These are phyloP conservation scores for Erodium chrysanthum DNA, from an alignment of 441 rosid genomes.

Conservation along the genomic window DNA sequence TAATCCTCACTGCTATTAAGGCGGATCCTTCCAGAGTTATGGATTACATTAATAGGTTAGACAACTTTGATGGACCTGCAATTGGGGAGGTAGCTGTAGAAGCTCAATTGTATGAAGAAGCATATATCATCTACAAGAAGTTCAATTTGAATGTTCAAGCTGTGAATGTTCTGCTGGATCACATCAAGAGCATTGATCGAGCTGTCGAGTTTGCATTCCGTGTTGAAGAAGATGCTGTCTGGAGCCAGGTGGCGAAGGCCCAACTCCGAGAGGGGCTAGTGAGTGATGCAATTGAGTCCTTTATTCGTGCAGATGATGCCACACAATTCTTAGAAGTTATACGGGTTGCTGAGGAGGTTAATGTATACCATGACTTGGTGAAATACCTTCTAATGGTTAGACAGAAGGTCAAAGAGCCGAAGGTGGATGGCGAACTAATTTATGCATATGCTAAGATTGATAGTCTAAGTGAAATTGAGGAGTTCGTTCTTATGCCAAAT, in stretches of 20 bases:
- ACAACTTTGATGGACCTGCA: conserved; percentile 99
- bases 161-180: conserved; percentile 77
- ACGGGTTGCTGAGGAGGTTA: conserved; percentile 68
- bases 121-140: conserved; percentile 88
- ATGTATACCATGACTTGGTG: conserved; percentile 93
- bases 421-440: conserved; percentile 96
- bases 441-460: conserved; percentile 99
- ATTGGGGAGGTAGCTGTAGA: conserved; percentile 98
- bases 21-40: conserved; percentile 98
- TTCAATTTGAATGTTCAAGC: conserved; percentile 96
- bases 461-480: conserved; percentile 85
- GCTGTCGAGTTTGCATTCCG: conserved; percentile 98
- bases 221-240: conserved; percentile 93
- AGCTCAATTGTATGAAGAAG: conserved; percentile 83
- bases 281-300: conserved; percentile 94
- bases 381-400: conserved; percentile 94
- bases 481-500: conserved; percentile 95
- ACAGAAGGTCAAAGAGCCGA: conserved; percentile 90
- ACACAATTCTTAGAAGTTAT: conserved; percentile 87
- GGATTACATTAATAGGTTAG: conserved; percentile 94
- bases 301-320: conserved; percentile 94
- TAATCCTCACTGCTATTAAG: conserved; percentile 90
- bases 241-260: conserved; percentile 97
- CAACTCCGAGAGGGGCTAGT: conserved; percentile 88
- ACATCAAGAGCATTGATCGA: conserved; percentile 76